Conservation (phyloP, 129 eudicot genomes). For the Ambrosia trifida region DNA sequence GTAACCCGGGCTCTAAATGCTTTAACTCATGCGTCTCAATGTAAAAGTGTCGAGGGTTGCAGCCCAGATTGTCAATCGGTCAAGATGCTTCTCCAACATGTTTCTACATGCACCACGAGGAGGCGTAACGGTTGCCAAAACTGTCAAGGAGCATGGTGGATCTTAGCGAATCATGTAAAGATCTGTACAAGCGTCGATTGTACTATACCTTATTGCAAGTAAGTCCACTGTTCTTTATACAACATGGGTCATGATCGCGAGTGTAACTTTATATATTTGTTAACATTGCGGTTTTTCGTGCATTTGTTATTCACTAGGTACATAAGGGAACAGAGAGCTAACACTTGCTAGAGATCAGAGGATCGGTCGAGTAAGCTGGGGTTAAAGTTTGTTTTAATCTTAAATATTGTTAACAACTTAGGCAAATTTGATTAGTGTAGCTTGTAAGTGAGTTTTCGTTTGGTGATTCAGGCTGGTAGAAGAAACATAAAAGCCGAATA, state of each 20-base stretch:
- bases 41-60: background rate
- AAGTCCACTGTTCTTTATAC: background rate
- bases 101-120: background rate
- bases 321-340: conserved; percentile 16
- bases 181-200: background rate
- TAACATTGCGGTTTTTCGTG: background rate
- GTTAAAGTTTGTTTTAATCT: background rate
- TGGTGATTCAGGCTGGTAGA: conserved; percentile 34
- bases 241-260: background rate
- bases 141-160: conserved; percentile 14
- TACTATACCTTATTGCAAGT: conserved; percentile 4
- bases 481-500: no score
- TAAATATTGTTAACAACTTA: background rate
- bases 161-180: background rate
- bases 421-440: background rate
- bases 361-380: no score
- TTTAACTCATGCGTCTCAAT: background rate
- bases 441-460: conserved; percentile 28
- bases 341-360: background rate
- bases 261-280: background rate
- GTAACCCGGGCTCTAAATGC: conserved; percentile 4
- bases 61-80: background rate
- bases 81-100: conserved; percentile 3
- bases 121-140: background rate
- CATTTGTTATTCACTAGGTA: conserved; percentile 14